Evolutionary conservation across 176 grass and related monocot species (phyloP).

Genomic region (Cenchrus fungigraminus): DNA sequence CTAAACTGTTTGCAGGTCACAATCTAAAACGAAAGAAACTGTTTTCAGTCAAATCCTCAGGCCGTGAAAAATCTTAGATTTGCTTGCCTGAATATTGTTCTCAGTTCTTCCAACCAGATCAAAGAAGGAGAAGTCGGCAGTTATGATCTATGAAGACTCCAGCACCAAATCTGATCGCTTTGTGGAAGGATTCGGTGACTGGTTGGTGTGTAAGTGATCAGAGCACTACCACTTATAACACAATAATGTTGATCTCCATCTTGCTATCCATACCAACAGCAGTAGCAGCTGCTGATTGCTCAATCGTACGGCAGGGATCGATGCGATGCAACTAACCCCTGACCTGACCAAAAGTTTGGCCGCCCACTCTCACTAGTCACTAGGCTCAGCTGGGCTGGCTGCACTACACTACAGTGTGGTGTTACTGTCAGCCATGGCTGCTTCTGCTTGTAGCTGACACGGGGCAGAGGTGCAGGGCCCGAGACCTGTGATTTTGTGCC

Average conservation of each 20-base stretch:
- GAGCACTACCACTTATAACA: not conserved
- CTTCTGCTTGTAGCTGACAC: not conserved
- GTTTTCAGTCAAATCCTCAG: not conserved
- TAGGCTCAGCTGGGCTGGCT: too few species aligned
- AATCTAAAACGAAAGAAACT: not conserved
- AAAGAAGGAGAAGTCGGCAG: not conserved
- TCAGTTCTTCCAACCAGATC: not conserved
- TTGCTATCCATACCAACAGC: not conserved
- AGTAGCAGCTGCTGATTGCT: not conserved
- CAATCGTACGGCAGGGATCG: not conserved
- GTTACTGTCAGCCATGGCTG: constrained; percentile 27
- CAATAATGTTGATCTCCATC: not conserved
- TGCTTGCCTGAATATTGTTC: not conserved
- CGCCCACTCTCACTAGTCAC: not conserved
- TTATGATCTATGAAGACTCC: not conserved
- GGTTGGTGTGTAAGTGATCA: constrained; percentile 26
- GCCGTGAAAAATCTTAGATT: not conserved
- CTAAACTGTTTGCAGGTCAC: not conserved
- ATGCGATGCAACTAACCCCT: not conserved
- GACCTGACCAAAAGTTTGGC: constrained; percentile 8
- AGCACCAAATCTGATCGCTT: not conserved
- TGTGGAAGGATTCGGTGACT: not conserved
- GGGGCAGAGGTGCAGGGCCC: not conserved
- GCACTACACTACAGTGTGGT: not conserved
- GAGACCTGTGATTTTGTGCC: not conserved